A percentile compares a stretch with the other conserved stretches of the same genome.
Conservation (phyloP, 768 basidiomycete species). For the Saitozyma podzolica region DNA sequence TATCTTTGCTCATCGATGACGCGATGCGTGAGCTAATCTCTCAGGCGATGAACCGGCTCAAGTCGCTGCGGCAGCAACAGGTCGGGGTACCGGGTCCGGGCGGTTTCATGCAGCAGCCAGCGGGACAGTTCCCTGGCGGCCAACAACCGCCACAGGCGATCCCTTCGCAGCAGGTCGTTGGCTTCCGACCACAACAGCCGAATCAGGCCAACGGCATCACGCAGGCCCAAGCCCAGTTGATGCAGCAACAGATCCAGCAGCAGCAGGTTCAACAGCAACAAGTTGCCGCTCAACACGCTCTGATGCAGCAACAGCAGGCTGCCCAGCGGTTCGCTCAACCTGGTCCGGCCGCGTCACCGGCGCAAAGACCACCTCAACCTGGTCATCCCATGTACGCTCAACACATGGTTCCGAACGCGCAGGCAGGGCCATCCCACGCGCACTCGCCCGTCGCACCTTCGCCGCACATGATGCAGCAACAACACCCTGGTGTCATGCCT, state of each 20-base stretch:
- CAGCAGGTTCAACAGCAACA: slow-evolving; percentile 29
- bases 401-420: slow-evolving; percentile 14
- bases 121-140: slow-evolving; percentile 11
- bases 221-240: slow-evolving; percentile 35
- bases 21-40: background rate
- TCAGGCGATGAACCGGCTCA: slow-evolving; percentile 43
- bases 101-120: slow-evolving; percentile 7
- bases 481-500: slow-evolving; percentile 32
- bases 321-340: slow-evolving; percentile 32
- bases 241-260: slow-evolving; percentile 32
- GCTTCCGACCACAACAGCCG: slow-evolving; percentile 25
- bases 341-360: slow-evolving; percentile 12
- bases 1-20: background rate
- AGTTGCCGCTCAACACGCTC: slow-evolving; percentile 10
- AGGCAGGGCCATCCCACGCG: slow-evolving; percentile 36
- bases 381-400: slow-evolving; percentile 36
- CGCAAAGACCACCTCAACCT: slow-evolving; percentile 3
- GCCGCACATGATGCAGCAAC: slow-evolving; percentile 42
- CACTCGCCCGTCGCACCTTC: slow-evolving; percentile 35
- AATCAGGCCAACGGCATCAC: slow-evolving; percentile 30
- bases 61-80: slow-evolving; percentile 24
- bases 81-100: slow-evolving; percentile 15
- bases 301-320: slow-evolving; percentile 8
- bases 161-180: slow-evolving; percentile 17
- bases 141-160: slow-evolving; percentile 26